Percentiles rank a stretch among this genome's conserved stretches.
These are phyloP conservation scores for Acanthochlamys bracteata DNA, from an alignment of 106 monocot genomes.

Conservation along the genomic window DNA sequence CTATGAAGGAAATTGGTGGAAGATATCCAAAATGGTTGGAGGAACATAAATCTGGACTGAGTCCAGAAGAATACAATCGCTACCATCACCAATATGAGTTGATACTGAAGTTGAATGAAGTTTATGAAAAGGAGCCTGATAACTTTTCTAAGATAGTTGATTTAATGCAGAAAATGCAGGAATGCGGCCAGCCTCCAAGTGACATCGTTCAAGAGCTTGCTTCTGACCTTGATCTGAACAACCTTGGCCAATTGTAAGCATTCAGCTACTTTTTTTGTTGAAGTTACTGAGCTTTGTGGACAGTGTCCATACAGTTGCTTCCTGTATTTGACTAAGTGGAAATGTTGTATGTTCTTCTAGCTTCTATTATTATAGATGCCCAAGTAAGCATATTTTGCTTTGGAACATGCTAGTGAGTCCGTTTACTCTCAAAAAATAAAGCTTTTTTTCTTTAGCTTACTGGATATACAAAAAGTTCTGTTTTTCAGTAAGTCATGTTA, in stretches of 20 bases:
- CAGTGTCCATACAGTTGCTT: neutral
- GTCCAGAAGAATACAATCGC: conserved; percentile 57
- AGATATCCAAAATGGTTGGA: conserved; percentile 93
- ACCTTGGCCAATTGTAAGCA: conserved; percentile 65
- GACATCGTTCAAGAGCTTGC: conserved; percentile 87
- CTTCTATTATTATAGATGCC: neutral
- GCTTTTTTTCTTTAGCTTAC: neutral
- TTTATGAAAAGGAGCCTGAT: conserved; percentile 71
- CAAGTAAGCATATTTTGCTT: neutral
- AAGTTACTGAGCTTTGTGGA: neutral
- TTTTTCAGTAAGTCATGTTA: too few relatives aligned
- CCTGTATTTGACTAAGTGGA: neutral
- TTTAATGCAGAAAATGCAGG: conserved; percentile 94
- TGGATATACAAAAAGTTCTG: neutral
- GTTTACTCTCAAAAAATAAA: neutral
- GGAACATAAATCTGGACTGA: conserved; percentile 47
- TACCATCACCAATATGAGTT: conserved; percentile 63
- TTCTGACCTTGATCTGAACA: conserved; percentile 74
- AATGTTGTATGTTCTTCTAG: neutral
- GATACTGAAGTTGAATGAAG: conserved; percentile 72
- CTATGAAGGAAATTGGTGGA: conserved; percentile 89
- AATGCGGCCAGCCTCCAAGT: conserved; percentile 90
- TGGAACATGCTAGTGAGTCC: neutral
- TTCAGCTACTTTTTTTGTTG: neutral
- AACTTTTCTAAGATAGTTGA: conserved; percentile 79